A percentile compares a stretch with the other conserved stretches of the same genome.
Conservation (phyloP, 225 moss, liverwort and hornwort species). For the Polytrichum commune region DNA sequence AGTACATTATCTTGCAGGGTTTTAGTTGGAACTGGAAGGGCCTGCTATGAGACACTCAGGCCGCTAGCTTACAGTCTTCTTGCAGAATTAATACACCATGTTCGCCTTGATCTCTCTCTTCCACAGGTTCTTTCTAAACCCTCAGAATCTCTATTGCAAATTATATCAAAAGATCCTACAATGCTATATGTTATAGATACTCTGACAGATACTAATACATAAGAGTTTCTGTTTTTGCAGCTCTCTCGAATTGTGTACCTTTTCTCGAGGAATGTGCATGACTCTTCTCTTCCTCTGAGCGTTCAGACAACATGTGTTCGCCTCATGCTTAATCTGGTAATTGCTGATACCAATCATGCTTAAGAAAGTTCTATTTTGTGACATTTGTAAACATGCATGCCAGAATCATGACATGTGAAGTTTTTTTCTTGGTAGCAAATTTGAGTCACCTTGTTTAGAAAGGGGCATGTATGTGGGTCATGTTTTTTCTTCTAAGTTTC, state of each 20-base stretch:
- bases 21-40: constrained; percentile 95
- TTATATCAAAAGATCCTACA: neutral
- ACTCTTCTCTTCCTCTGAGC: constrained; percentile 97
- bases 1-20: constrained; percentile 54
- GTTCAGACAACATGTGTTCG: constrained; percentile 99
- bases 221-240: constrained; percentile 42
- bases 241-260: constrained; percentile 97
- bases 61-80: constrained; percentile 97
- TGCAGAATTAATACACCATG: constrained; percentile 98
- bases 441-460: too few relatives aligned
- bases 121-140: constrained; percentile 64
- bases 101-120: constrained; percentile 96
- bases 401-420: neutral
- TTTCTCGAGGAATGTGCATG: constrained; percentile 97
- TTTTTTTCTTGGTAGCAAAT: neutral
- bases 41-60: constrained; percentile 98
- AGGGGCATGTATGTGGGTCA: too few relatives aligned
- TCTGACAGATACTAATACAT: neutral
- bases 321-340: constrained; percentile 98
- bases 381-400: neutral
- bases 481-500: too few relatives aligned
- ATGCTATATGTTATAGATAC: neutral
- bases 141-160: neutral
- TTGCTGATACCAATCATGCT: neutral
- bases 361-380: neutral